These are phyloP conservation scores for Phytophthora fragariae DNA, from an alignment of 352 stramenopile genomes.

Conservation along the genomic window DNA sequence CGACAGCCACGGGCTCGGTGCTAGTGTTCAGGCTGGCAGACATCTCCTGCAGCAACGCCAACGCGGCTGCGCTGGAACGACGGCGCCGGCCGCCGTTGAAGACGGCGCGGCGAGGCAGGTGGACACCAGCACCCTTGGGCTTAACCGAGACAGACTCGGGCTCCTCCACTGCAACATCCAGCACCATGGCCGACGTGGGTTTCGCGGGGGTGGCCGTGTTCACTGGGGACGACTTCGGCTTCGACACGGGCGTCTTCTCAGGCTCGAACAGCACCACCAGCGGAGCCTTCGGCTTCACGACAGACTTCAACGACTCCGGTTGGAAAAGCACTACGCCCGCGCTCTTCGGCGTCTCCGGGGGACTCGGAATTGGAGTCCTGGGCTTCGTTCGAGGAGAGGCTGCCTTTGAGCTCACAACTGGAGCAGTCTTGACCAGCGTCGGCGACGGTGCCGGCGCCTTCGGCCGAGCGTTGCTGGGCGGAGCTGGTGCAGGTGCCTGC, in stretches of 20 bases:
- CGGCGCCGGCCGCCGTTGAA: constrained; percentile 52
- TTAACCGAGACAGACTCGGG: constrained; percentile 18
- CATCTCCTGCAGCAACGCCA: constrained; percentile 44
- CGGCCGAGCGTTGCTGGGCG: neutral
- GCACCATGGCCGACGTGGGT: constrained; percentile 29
- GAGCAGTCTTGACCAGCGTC: neutral
- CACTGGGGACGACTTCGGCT: constrained; percentile 11
- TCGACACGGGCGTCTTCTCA: constrained; percentile 21
- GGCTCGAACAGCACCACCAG: constrained; percentile 45
- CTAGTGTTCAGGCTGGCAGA: constrained; percentile 33
- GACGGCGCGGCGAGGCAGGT: constrained; percentile 45
- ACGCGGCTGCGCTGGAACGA: constrained; percentile 36
- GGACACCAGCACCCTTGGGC: constrained; percentile 33
- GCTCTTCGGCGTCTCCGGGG: constrained; percentile 25
- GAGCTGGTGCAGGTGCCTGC: constrained; percentile 3
- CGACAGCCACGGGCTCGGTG: neutral
- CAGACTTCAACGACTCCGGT: constrained; percentile 36
- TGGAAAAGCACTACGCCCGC: constrained; percentile 44
- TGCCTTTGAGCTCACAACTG: constrained; percentile 17
- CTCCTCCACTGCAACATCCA: constrained; percentile 27
- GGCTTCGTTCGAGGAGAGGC: constrained; percentile 23
- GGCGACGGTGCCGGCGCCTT: no score
- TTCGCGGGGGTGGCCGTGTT: constrained; percentile 33
- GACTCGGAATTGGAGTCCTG: constrained; percentile 13
- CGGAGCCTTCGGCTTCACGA: constrained; percentile 38